Evolutionary conservation across 441 rosid genomes (phyloP).

Genomic region (Brassica balearica): DNA sequence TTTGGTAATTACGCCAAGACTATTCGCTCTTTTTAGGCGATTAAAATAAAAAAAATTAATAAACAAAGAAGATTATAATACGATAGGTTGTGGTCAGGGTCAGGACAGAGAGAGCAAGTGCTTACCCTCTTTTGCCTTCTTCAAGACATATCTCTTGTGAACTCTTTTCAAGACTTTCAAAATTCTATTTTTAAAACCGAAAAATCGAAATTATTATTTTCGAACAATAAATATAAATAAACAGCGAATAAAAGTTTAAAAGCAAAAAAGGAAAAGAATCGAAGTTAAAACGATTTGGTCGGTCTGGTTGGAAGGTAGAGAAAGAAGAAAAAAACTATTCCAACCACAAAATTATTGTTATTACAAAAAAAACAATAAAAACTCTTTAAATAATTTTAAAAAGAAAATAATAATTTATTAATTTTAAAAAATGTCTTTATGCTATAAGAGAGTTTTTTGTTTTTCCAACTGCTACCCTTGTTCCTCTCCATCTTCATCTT

Average conservation of each 20-base stretch:
- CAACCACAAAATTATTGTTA: constrained; percentile 39
- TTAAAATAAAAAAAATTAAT: constrained; percentile 7
- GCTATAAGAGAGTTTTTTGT: constrained; percentile 17
- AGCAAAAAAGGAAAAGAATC: constrained; percentile 40
- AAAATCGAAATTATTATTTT: background rate
- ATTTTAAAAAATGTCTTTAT: constrained; percentile 10
- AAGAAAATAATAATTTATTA: background rate
- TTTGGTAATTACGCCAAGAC: constrained; percentile 28
- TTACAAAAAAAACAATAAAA: background rate
- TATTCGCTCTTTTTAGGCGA: constrained; percentile 15
- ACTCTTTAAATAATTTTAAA: background rate
- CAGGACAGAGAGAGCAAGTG: constrained; percentile 46
- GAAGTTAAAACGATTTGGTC: constrained; percentile 33
- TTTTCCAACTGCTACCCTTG: constrained; percentile 39
- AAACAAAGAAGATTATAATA: constrained; percentile 23
- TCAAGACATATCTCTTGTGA: constrained; percentile 44
- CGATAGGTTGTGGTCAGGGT: constrained; percentile 43
- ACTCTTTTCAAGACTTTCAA: constrained; percentile 21
- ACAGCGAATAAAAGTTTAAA: constrained; percentile 34
- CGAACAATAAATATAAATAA: background rate
- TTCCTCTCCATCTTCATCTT: constrained; percentile 36
- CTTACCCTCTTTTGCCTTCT: constrained; percentile 45
- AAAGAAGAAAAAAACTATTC: background rate
- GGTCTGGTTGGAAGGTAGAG: constrained; percentile 43
- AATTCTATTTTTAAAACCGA: background rate